Base-by-base conservation (phyloP, 1,139 yeast species). In the Suhomyces atakaporum region DNA sequence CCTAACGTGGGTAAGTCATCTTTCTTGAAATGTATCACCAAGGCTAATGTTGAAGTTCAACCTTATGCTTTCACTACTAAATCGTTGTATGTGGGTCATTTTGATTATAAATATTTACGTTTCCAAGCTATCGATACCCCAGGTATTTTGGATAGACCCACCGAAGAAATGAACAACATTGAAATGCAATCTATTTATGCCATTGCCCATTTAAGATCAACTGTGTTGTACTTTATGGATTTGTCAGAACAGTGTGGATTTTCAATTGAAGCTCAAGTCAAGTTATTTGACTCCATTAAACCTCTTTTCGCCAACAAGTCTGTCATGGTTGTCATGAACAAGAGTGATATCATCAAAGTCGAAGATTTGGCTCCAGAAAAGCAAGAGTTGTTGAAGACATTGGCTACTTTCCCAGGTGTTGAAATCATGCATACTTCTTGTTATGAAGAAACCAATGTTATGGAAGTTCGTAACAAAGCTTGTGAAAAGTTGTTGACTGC, bases 71-170 rank as follows among this genome's bases (percentile, higher is more conserved):
- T 92, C 79, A 90, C 97, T 52, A 90, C 97, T 45, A 90, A 90
- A 68, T 85, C 96, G 29, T 73, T 90, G 51, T 90, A 87, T 57
- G 97, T 90, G 43, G 97, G 97, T 47, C 97, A 90, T 68, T 92
- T 92, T 63, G 99, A 92, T 67, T 92, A 92, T 73, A 92, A 92
- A 69, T 94, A 92, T 66, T 74, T 92, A 59, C 77, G 99, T 58
- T 92, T 92, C 74, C 99, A 92, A 71, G 98, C 97, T 39, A 92
- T 92, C 58, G 99, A 92, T 66, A 92, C 99, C 22, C 99, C 99
- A 19, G 99, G 99, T 73, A 90, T 92, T 57, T 74, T 92, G 61
- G 99, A 92, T 66, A 84, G 97, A 66, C 98, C 98, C 44, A 89
- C 97, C 31, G 99, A 92, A 65, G 97, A 92, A 63, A 94, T 92